Conservation (phyloP, 1,284 basidiomycete species). For the Puccinia brachypodii region DNA sequence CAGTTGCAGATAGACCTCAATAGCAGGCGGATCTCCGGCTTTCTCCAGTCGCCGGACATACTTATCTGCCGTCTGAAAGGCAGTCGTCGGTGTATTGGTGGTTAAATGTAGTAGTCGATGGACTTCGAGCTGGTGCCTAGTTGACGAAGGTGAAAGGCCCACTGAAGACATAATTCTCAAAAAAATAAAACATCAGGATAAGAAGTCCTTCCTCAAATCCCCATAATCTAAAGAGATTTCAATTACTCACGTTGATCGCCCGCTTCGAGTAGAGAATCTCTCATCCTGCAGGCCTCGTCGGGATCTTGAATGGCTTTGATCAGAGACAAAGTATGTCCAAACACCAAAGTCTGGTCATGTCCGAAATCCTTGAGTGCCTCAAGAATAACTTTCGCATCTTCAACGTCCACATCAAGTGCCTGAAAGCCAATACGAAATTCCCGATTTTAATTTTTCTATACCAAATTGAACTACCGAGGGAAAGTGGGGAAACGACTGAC, state of each 20-base stretch:
- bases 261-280: conserved; percentile 18
- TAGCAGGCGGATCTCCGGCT: conserved; percentile 24
- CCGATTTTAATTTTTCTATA: not conserved
- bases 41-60: conserved; percentile 35
- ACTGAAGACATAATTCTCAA: not conserved
- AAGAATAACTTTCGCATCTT: conserved; percentile 10
- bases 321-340: conserved; percentile 7
- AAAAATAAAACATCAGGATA: not conserved
- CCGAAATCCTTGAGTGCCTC: conserved; percentile 4
- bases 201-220: not conserved
- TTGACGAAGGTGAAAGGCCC: conserved; percentile 22
- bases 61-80: conserved; percentile 32
- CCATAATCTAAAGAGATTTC: not conserved
- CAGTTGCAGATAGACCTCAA: conserved; percentile 45
- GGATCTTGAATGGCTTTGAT: not conserved
- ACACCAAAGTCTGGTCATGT: conserved; percentile 21
- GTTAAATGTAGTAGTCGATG: conserved; percentile 28
- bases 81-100: not conserved
- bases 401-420: conserved; percentile 12
- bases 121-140: conserved; percentile 25
- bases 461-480: not conserved
- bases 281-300: not conserved
- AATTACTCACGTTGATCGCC: conserved; percentile 6
- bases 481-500: conserved; percentile 3
- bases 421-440: not conserved